These are phyloP conservation scores for Agrocybe pediades DNA, from an alignment of 768 basidiomycete species.

Conservation along the genomic window DNA sequence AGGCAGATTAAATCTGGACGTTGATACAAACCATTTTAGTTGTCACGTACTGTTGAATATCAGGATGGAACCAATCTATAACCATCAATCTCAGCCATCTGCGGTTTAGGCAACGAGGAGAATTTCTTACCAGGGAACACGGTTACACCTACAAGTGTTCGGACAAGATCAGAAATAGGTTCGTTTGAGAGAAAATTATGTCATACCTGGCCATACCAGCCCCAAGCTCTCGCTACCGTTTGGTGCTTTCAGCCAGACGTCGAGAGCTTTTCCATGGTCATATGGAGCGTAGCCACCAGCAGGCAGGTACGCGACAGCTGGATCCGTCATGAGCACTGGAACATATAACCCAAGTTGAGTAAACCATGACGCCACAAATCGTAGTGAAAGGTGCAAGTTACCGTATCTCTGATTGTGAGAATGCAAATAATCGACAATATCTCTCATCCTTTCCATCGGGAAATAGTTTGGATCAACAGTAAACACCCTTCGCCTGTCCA, in stretches of 20 bases:
- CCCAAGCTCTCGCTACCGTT: constrained; percentile 61
- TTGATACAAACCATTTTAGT: too few species aligned
- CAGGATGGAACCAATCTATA: constrained; percentile 62
- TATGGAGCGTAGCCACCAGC: constrained; percentile 51
- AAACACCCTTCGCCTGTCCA: constrained; percentile 65
- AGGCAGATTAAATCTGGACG: neutral
- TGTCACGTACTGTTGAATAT: constrained; percentile 41
- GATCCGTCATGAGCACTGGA: constrained; percentile 73
- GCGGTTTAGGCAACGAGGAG: constrained; percentile 35
- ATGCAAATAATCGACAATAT: constrained; percentile 65
- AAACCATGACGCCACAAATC: too few species aligned
- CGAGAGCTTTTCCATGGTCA: constrained; percentile 50
- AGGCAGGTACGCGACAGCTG: constrained; percentile 59
- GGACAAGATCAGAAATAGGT: neutral
- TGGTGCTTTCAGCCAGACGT: constrained; percentile 62
- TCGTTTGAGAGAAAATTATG: neutral
- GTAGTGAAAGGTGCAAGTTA: constrained; percentile 26
- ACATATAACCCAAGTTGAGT: neutral
- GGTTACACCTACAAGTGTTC: constrained; percentile 43
- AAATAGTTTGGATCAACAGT: constrained; percentile 72
- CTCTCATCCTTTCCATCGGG: constrained; percentile 61
- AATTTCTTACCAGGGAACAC: constrained; percentile 48
- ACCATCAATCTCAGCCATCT: neutral
- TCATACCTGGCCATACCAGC: constrained; percentile 64
- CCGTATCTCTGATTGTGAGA: constrained; percentile 58